Evolutionary conservation across 257 asterid genomes (phyloP), one percentile per base, ranked within the genome.

Genomic region (Leptodermis oblonga): DNA sequence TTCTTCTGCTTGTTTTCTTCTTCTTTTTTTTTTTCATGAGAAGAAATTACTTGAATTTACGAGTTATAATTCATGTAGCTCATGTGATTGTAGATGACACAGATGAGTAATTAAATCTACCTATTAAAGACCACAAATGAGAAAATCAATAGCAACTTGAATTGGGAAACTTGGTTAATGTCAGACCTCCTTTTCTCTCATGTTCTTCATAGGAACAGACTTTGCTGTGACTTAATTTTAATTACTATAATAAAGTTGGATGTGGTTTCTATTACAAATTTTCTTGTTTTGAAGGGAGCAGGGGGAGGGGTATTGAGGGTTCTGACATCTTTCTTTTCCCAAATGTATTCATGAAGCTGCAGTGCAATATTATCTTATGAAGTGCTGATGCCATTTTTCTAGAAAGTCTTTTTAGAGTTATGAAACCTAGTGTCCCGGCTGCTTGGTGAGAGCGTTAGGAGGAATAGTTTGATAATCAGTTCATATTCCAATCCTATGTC

Each of bases 321-420:
- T 45, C 58, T 45, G 30, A 3, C 31, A 53, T 11, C 30, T 23
- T 53, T 53, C 20, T 10, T 65, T 17, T 65, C 14, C 15, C 43
- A 52, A 54, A 45, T 65, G 56, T 4, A 43, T 43, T 45, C 28
- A 45, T 28, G 59, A 65, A 65, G 17, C 39, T 65, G 41, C 30
- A 45, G 58, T 8, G 26, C 28, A 53, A 9, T 12, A 45, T 26
- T 26, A 33, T 4, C 17, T 18, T n/a, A 26, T 23, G 4, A 46
- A 30, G 15, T 26, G 18, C 56, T 48, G 58, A 46, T 17, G 30
- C 56, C 31, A 9, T 46, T 28, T 31, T 28, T 22, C n/a, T 30
- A 17, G 11, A 14, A 0, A 15, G 1, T 67, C 46, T 49, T 20
- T 30, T n/a, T n/a, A 48, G 11, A 33, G 4, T 33, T 9, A 17